Percentiles rank a stretch among this genome's conserved stretches.
These are phyloP conservation scores for Monilinia fructigena DNA, from an alignment of 2,329 filamentous ascomycete genomes.

Conservation along the genomic window DNA sequence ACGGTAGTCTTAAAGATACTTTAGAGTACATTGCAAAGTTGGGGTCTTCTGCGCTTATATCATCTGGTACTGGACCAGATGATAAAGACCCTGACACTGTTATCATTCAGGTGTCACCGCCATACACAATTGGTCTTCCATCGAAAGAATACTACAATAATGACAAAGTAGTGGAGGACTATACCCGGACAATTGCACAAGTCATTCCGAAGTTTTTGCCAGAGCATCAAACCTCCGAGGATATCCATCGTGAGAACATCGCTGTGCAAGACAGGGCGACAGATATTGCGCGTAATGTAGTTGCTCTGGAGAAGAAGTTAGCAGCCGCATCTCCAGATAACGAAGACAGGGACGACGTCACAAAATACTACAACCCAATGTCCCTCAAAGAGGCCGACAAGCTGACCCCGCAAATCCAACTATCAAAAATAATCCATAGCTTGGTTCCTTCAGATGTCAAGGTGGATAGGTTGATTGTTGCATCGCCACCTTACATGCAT, in stretches of 20 bases:
- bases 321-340: slow-evolving; percentile 57
- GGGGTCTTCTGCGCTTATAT: slow-evolving; percentile 44
- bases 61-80: slow-evolving; percentile 36
- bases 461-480: slow-evolving; percentile 55
- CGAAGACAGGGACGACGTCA: slow-evolving; percentile 60
- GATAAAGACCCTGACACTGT: slow-evolving; percentile 50
- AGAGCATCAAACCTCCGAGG: slow-evolving; percentile 24
- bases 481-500: slow-evolving; percentile 59
- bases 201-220: slow-evolving; percentile 34
- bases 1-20: slow-evolving; percentile 46
- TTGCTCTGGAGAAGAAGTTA: slow-evolving; percentile 61
- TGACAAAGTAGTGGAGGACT: slow-evolving; percentile 51
- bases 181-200: slow-evolving; percentile 46
- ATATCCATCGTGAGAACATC: slow-evolving; percentile 23
- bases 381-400: slow-evolving; percentile 54
- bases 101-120: slow-evolving; percentile 46
- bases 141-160: slow-evolving; percentile 62
- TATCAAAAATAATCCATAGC: slow-evolving; percentile 52
- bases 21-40: slow-evolving; percentile 49
- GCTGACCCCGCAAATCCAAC: slow-evolving; percentile 55
- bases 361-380: slow-evolving; percentile 66
- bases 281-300: slow-evolving; percentile 43
- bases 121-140: slow-evolving; percentile 55
- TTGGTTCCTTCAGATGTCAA: slow-evolving; percentile 53
- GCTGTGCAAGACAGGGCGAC: slow-evolving; percentile 24